Conservation (phyloP, 2,329 filamentous ascomycete species). For the Cladosporium cucumerinum region DNA sequence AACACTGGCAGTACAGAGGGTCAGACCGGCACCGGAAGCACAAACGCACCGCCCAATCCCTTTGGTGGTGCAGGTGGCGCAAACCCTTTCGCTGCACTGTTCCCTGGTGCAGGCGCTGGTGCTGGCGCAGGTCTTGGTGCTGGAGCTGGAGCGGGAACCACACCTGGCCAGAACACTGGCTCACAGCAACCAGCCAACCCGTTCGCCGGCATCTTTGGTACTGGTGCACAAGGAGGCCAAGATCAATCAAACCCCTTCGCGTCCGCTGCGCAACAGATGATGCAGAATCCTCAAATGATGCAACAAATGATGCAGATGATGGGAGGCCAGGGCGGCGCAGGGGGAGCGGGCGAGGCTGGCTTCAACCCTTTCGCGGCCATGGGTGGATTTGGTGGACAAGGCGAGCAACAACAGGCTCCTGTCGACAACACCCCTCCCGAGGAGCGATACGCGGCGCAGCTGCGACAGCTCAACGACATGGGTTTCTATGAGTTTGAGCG, state of each 20-base stretch:
- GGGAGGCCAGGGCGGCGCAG: slow-evolving; percentile 41
- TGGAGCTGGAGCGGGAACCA: background rate
- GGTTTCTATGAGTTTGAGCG: slow-evolving; percentile 96
- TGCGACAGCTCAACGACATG: slow-evolving; percentile 96
- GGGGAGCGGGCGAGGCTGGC: slow-evolving; percentile 27
- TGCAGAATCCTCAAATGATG: slow-evolving; percentile 59
- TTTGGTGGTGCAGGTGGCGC: slow-evolving; percentile 40
- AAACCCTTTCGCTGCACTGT: slow-evolving; percentile 62
- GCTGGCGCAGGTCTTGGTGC: slow-evolving; percentile 15
- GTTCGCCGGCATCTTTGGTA: slow-evolving; percentile 63
- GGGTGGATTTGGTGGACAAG: slow-evolving; percentile 31
- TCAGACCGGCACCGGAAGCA: slow-evolving; percentile 37
- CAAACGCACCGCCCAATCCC: slow-evolving; percentile 41
- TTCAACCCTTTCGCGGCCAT: slow-evolving; percentile 46
- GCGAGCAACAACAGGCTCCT: slow-evolving; percentile 51
- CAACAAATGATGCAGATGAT: slow-evolving; percentile 54
- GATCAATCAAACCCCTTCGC: slow-evolving; percentile 49
- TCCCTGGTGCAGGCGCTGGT: slow-evolving; percentile 38
- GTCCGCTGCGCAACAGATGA: slow-evolving; percentile 44
- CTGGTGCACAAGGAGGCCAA: slow-evolving; percentile 21
- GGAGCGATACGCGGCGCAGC: slow-evolving; percentile 85
- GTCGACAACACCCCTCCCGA: slow-evolving; percentile 85
- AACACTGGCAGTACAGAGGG: slow-evolving; percentile 18
- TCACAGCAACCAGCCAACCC: slow-evolving; percentile 51
- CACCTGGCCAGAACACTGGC: slow-evolving; percentile 20